These are phyloP conservation scores for Ascocoryne sarcoides DNA, from an alignment of 2,329 filamentous ascomycete genomes.

Conservation along the genomic window DNA sequence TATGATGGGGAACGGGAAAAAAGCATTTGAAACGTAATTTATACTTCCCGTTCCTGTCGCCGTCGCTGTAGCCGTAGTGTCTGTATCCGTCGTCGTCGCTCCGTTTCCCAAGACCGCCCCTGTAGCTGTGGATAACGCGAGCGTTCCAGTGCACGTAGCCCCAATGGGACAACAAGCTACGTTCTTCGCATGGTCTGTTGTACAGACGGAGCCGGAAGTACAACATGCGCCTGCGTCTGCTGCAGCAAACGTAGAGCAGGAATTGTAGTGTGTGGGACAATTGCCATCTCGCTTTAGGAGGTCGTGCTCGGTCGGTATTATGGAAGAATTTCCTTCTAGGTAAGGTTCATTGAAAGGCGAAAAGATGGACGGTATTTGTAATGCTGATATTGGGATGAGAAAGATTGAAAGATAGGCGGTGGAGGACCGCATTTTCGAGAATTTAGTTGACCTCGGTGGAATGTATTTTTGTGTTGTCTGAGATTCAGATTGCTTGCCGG, in stretches of 20 bases:
- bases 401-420: slow-evolving; percentile 13
- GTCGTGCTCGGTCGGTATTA: slow-evolving; percentile 12
- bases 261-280: slow-evolving; percentile 26
- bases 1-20: slow-evolving; percentile 53
- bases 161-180: slow-evolving; percentile 29
- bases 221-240: slow-evolving; percentile 27
- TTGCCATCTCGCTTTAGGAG: slow-evolving; percentile 25
- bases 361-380: slow-evolving; percentile 22
- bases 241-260: slow-evolving; percentile 24
- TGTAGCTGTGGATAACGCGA: slow-evolving; percentile 13
- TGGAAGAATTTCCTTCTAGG: slow-evolving; percentile 18
- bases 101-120: slow-evolving; percentile 8
- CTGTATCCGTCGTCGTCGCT: slow-evolving; percentile 10
- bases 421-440: slow-evolving; percentile 16
- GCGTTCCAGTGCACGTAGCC: slow-evolving; percentile 26
- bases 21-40: slow-evolving; percentile 48
- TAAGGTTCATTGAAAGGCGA: slow-evolving; percentile 19
- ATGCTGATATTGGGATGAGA: slow-evolving; percentile 14
- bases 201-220: slow-evolving; percentile 22
- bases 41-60: slow-evolving; percentile 24
- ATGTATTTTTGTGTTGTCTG: background rate
- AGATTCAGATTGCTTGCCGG: too few species aligned
- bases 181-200: slow-evolving; percentile 22
- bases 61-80: slow-evolving; percentile 9
- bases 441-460: background rate